Percentiles rank a stretch among this genome's conserved stretches.
These are phyloP conservation scores for Candida sojae DNA, from an alignment of 1,139 yeast species.

Conservation along the genomic window DNA sequence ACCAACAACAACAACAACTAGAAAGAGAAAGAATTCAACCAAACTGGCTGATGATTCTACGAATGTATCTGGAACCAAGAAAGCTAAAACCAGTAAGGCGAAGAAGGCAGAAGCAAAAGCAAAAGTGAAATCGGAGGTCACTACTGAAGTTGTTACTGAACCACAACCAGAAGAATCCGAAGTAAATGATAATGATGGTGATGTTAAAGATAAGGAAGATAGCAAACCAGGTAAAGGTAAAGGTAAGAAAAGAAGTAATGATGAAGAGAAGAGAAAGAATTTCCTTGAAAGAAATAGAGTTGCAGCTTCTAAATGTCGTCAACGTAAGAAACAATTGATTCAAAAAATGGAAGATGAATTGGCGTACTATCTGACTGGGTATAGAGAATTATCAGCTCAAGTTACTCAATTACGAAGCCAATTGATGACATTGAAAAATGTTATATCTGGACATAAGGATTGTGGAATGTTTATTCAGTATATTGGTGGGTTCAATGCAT, in stretches of 20 bases:
- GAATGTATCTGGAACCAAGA: conserved; percentile 2
- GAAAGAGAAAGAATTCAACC: conserved; percentile 4
- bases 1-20: conserved; percentile 7
- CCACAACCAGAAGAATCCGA: conserved; percentile 15
- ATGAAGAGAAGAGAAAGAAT: conserved; percentile 67
- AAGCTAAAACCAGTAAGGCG: conserved; percentile 5
- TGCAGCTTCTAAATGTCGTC: conserved; percentile 96
- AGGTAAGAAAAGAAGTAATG: conserved; percentile 10
- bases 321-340: conserved; percentile 87
- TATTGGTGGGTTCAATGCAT: conserved; percentile 40
- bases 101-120: conserved; percentile 11
- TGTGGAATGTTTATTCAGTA: conserved; percentile 36
- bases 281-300: conserved; percentile 89
- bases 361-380: conserved; percentile 68
- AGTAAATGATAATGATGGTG: conserved; percentile 13
- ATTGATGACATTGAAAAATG: conserved; percentile 50
- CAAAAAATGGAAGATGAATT: conserved; percentile 80
- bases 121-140: neutral
- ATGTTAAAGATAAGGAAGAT: neutral
- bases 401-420: conserved; percentile 61
- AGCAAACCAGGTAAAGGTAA: conserved; percentile 1
- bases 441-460: conserved; percentile 39
- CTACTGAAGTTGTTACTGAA: conserved; percentile 4
- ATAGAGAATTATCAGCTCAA: conserved; percentile 64
- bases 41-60: neutral